Evolutionary conservation across 495 filamentous ascomycete species (phyloP), one percentile per base, ranked within the genome.

Genomic region (Penicillium verhagenii): DNA sequence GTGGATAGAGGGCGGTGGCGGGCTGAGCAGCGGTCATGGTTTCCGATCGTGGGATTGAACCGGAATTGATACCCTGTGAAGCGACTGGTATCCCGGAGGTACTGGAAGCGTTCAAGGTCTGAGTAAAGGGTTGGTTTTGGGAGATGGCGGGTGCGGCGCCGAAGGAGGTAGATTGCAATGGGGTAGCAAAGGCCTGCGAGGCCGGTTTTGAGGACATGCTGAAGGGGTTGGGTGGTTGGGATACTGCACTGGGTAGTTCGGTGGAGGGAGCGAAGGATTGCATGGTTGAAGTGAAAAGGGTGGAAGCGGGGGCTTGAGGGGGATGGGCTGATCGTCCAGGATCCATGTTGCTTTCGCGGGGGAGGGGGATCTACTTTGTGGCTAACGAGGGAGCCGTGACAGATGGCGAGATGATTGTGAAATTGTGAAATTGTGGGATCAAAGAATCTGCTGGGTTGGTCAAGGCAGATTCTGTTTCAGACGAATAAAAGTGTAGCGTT

Each of bases 1-100:
- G 70, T 2, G 67, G 64, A 40, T 70, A 69, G 28, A 44, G 2
- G 7, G 67, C 60, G 19, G 58, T 21, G 13, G 63, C 43, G 6
- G 60, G 25, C 21, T 68, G 66, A 6, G 58, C 38, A 23, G 50
- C 48, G 18, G 57, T 52, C 20, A 42, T 49, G 6, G 45, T 40
- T 24, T 65, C 60, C 28, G 60, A 48, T 47, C 47, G 50, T 31
- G 59, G 47, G 23, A 57, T 6, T 11, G 45, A 33, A 19, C 54
- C 45, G 25, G 56, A 11, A 45, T 42, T 60, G 19, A 35, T 19
- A 13, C 42, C 42, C 43, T 59, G 54, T 26, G 58, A 46, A 13
- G 39, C 53, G 16, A 55, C 47, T 47, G 54, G 40, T 14, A 64
- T 11, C 6, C 21, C 37, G 5, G 49, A 26, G 1, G 49, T 6